Conservation (phyloP, 345 rosid genomes). For the Acer saccharum region DNA sequence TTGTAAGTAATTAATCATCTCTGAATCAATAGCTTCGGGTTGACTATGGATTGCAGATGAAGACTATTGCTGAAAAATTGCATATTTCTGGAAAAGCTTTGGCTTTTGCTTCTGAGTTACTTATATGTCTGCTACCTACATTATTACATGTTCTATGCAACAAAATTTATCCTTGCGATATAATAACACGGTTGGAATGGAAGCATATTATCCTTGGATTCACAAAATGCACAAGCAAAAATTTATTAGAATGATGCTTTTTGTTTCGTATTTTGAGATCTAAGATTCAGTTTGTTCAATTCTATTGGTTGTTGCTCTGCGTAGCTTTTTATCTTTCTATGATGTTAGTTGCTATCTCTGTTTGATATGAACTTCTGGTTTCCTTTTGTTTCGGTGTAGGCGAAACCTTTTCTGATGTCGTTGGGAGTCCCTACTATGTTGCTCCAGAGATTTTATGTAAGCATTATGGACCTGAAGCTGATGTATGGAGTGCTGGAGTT, state of each 20-base stretch:
- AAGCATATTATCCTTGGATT: background rate
- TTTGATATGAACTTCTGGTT: constrained; percentile 15
- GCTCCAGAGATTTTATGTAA: constrained; percentile 82
- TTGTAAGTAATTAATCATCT: too few species aligned
- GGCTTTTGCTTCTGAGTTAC: background rate
- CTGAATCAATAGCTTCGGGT: too few species aligned
- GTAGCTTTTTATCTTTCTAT: background rate
- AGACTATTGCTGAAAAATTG: too few species aligned
- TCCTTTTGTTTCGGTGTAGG: constrained; percentile 34
- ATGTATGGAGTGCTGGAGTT: constrained; percentile 87
- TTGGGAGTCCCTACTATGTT: constrained; percentile 83
- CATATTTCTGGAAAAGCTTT: background rate
- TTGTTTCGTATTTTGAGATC: background rate
- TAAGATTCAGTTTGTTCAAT: background rate
- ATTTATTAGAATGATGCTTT: background rate
- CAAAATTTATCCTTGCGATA: background rate
- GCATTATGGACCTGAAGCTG: constrained; percentile 69
- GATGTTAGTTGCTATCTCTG: background rate
- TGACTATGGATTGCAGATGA: too few species aligned
- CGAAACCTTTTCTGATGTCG: constrained; percentile 60
- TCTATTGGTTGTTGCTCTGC: constrained; percentile 6
- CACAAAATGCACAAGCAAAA: background rate
- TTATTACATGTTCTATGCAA: background rate
- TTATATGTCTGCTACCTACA: background rate
- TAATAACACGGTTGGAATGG: background rate